These are phyloP conservation scores for Cystoderma amianthinum DNA, from an alignment of 768 basidiomycete genomes.

Conservation along the genomic window DNA sequence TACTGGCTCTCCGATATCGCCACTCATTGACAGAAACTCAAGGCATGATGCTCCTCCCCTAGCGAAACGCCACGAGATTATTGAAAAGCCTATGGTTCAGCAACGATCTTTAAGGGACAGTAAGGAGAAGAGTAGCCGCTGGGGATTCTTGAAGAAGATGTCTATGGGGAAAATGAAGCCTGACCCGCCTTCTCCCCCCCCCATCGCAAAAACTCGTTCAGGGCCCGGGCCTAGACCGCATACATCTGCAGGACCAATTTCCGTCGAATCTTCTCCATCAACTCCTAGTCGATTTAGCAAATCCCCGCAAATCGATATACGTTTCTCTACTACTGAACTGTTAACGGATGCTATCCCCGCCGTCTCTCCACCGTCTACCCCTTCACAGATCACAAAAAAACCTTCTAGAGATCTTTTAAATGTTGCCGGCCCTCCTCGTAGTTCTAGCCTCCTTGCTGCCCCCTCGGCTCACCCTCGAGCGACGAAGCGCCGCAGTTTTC, in stretches of 20 bases:
- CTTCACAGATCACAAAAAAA: constrained; percentile 14
- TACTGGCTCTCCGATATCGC: constrained; percentile 12
- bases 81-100: constrained; percentile 13
- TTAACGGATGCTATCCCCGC: constrained; percentile 39
- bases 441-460: constrained; percentile 33
- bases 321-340: constrained; percentile 65
- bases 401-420: constrained; percentile 19
- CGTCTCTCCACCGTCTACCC: constrained; percentile 21
- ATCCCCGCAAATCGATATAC: constrained; percentile 59
- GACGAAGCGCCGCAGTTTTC: constrained; percentile 79
- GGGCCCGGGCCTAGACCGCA: constrained; percentile 19
- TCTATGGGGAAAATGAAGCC: constrained; percentile 88
- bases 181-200: constrained; percentile 38
- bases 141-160: constrained; percentile 99
- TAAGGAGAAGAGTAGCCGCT: constrained; percentile 68
- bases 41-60: not conserved
- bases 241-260: constrained; percentile 17
- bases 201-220: constrained; percentile 15
- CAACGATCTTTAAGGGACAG: constrained; percentile 22
- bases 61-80: constrained; percentile 6
- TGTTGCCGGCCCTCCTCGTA: constrained; percentile 13
- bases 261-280: constrained; percentile 15
- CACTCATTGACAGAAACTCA: constrained; percentile 1
- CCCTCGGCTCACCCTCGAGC: constrained; percentile 39
- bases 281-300: constrained; percentile 28